Percentiles rank a stretch among this genome's conserved stretches.
Evolutionary conservation across 352 stramenopile species (phyloP).

Genomic region (Plasmopara viticola): DNA sequence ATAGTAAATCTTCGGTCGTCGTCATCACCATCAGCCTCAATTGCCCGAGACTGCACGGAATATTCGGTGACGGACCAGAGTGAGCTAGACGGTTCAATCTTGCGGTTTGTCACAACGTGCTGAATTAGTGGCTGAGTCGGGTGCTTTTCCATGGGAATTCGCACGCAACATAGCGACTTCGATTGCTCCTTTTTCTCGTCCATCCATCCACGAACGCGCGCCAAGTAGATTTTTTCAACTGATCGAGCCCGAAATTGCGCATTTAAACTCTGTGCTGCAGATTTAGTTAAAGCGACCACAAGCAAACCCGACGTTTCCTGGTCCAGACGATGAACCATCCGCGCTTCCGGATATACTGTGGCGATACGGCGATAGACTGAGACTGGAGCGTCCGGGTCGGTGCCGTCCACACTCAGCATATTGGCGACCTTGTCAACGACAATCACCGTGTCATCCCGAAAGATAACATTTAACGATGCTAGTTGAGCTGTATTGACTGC

Average conservation of each 20-base stretch:
- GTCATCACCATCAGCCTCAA: constrained; percentile 2
- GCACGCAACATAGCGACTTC: constrained; percentile 23
- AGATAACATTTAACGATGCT: constrained; percentile 31
- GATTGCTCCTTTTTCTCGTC: constrained; percentile 6
- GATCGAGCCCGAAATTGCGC: constrained; percentile 55
- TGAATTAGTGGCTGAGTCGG: constrained; percentile 44
- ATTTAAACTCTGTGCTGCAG: constrained; percentile 54
- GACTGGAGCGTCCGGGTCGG: constrained; percentile 15
- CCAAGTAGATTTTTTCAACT: constrained; percentile 56
- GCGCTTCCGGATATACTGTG: constrained; percentile 38
- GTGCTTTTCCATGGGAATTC: constrained; percentile 47
- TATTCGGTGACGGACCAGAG: constrained; percentile 35
- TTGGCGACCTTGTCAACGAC: constrained; percentile 59
- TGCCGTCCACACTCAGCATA: constrained; percentile 55
- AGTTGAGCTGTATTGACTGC: constrained; percentile 10
- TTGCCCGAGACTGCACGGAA: constrained; percentile 12
- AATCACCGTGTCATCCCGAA: constrained; percentile 43
- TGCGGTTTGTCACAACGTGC: constrained; percentile 27
- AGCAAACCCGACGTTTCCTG: constrained; percentile 69
- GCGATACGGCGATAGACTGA: constrained; percentile 48
- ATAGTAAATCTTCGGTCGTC: constrained; percentile 24
- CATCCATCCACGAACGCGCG: constrained; percentile 41
- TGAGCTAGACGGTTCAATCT: constrained; percentile 18
- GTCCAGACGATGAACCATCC: constrained; percentile 78
- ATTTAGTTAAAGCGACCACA: constrained; percentile 54